These are phyloP conservation scores for Herpetospermum pedunculosum DNA, from an alignment of 306 rosid genomes.

Conservation along the genomic window DNA sequence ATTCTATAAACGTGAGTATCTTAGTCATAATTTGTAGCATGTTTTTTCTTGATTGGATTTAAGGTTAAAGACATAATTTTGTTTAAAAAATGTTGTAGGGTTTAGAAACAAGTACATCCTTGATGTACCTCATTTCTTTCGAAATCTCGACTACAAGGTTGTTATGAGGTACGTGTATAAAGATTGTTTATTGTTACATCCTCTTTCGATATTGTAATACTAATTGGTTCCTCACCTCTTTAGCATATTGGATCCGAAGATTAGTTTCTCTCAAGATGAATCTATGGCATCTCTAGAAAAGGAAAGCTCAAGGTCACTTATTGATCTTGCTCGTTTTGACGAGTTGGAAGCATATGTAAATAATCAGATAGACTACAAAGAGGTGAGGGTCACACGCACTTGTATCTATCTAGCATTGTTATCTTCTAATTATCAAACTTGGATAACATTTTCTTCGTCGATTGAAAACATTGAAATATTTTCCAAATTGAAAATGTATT, in stretches of 20 bases:
- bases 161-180: not conserved
- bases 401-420: not conserved
- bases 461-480: not conserved
- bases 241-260: not conserved
- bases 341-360: not conserved
- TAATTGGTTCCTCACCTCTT: not conserved
- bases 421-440: not conserved
- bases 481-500: not conserved
- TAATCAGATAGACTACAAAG: not conserved
- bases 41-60: not conserved
- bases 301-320: not conserved
- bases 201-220: not conserved
- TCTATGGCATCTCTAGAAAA: not conserved
- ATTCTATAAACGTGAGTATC: not conserved
- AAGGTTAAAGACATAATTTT: not conserved
- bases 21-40: not conserved
- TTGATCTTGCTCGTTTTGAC: not conserved
- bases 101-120: not conserved
- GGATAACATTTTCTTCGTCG: not conserved
- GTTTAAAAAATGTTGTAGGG: not conserved
- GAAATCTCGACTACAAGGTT: not conserved
- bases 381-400: not conserved
- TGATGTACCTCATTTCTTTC: constrained; percentile 1
- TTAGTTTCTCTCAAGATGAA: not conserved
- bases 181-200: not conserved